Evolutionary conservation across 441 rosid species (phyloP), one percentile per base, ranked within the genome.

Genomic region (Viola pubescens): DNA sequence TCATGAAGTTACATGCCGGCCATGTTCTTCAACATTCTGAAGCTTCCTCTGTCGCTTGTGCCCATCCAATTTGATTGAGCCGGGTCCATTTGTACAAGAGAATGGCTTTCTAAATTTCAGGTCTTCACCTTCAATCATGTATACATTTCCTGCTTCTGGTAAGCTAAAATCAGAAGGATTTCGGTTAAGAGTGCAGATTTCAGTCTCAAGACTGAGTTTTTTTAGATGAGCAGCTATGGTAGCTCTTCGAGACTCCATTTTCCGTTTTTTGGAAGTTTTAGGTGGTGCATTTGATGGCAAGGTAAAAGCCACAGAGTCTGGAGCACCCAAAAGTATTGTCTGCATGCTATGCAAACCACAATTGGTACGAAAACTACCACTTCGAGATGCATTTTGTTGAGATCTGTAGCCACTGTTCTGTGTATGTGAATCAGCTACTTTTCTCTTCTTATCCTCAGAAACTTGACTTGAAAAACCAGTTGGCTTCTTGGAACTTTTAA

Each of bases 81-180:
- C 68, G 61, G 77, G 8, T 64, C 70, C 76, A 41, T 60, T 77
- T 53, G 63, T 72, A 52, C 56, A 68, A 64, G 68, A 67, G 67
- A 65, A 57, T 50, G 64, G 49, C 73, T 72, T 78, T 45, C 75
- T 62, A 63, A 75, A 70, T 72, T 75, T 82, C 10, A 87, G 80
- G 68, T 75, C 81, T 62, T 78, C 78, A 40, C 88, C 87, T 11
- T 73, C 66, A 52, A 87, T 80, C 85, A 84, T 89, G 82, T 79
- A 87, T 13, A 52, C 50, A 76, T 89, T 95, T 40, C 83, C 82
- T 65, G 76, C 82, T 71, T 70, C 96, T 59, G 95, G 82, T 9
- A 70, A 9, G 59, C 83, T 83, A 70, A 89, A 95, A 79, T 95
- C 99, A 52, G 97, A 91, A 13, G 99, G 99, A 75, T 95, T 95